phyloP scores from a whole-genome alignment of 148 eudicot genomes.

The Nepenthes gracilis region DNA sequence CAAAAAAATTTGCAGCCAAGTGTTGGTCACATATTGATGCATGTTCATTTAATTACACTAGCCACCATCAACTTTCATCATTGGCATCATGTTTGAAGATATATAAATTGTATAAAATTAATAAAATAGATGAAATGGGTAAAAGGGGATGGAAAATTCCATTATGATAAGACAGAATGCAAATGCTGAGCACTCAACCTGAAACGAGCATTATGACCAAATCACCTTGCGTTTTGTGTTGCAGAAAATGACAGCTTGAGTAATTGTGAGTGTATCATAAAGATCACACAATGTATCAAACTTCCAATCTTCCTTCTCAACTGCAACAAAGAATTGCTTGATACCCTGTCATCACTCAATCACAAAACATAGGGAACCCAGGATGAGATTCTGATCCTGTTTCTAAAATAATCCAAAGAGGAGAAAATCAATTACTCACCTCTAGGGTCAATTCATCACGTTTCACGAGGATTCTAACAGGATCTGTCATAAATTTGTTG shows the following conservation, averaged over 20 bases:
- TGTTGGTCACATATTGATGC: too few relatives aligned
- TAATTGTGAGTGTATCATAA: conserved; percentile 89
- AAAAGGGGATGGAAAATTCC: too few relatives aligned
- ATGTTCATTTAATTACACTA: too few relatives aligned
- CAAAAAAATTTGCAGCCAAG: too few relatives aligned
- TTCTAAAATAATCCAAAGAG: background rate
- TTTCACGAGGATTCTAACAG: conserved; percentile 87
- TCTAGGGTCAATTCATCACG: conserved; percentile 99
- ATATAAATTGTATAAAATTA: too few relatives aligned
- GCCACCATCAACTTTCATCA: too few relatives aligned
- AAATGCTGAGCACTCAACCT: too few relatives aligned
- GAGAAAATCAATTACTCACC: conserved; percentile 23
- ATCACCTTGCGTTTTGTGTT: conserved; percentile 90
- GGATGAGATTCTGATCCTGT: too few relatives aligned
- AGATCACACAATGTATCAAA: conserved; percentile 92
- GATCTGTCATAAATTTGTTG: conserved; percentile 96
- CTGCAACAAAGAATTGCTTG: conserved; percentile 95
- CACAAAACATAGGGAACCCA: background rate
- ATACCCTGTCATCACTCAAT: conserved; percentile 51
- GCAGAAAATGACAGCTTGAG: conserved; percentile 96
- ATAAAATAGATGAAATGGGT: too few relatives aligned
- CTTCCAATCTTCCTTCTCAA: conserved; percentile 96
- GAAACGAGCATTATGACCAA: background rate
- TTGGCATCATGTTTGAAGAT: too few relatives aligned
- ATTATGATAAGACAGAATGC: too few relatives aligned